Conservation (phyloP, 2,329 filamentous ascomycete genomes). For the Fragosphaeria purpurea region DNA sequence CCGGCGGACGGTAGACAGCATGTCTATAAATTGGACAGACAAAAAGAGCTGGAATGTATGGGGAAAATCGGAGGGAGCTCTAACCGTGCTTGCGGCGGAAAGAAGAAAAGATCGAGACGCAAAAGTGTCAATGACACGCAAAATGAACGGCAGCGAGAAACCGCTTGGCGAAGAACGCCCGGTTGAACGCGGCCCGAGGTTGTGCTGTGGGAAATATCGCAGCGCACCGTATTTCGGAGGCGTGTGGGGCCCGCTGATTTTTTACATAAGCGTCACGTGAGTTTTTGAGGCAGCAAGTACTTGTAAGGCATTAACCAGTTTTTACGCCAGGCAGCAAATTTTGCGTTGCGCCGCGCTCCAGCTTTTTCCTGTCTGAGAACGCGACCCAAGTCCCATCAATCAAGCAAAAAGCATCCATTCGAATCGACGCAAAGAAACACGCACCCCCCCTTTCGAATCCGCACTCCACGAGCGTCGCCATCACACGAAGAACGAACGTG, state of each 20-base stretch:
- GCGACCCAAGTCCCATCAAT: conserved; percentile 5
- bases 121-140: background rate
- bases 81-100: background rate
- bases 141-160: background rate
- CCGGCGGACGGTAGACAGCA: conserved; percentile 13
- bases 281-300: no score
- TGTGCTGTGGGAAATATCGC: conserved; percentile 6
- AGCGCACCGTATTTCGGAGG: background rate
- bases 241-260: background rate
- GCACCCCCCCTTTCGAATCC: background rate
- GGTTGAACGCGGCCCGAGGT: conserved; percentile 31
- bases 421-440: background rate
- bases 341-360: no score
- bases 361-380: conserved; percentile 4
- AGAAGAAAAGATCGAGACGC: background rate
- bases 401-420: background rate
- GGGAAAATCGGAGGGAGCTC: background rate
- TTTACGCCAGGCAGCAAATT: no score
- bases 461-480: background rate
- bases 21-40: background rate
- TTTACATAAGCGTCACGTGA: background rate
- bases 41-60: no score
- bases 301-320: no score
- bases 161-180: conserved; percentile 7
- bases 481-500: background rate